Conservation (phyloP, 805 yeast genomes). For the Tetrapisispora phaffii region DNA sequence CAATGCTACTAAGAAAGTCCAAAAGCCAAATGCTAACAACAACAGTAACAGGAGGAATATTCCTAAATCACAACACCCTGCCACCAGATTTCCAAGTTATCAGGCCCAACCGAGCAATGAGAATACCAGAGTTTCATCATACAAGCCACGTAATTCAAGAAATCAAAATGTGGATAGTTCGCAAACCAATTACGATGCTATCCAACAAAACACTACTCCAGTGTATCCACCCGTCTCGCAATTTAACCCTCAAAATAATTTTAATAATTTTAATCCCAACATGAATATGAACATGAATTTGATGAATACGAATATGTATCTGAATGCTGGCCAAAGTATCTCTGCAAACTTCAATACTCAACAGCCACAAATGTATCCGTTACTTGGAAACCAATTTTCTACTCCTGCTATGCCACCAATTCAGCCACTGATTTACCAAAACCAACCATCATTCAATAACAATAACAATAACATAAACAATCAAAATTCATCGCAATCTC, state of each 20-base stretch:
- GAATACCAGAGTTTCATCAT: not conserved
- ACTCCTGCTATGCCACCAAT: not conserved
- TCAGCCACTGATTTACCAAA: slow-evolving; percentile 3
- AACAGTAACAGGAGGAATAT: slow-evolving; percentile 1
- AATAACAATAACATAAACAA: slow-evolving; percentile 7
- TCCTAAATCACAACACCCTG: not conserved
- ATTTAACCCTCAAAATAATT: not conserved
- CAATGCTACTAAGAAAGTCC: slow-evolving; percentile 11
- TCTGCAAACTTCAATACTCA: not conserved
- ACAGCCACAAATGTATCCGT: not conserved
- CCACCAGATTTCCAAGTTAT: slow-evolving; percentile 9
- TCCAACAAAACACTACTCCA: not conserved
- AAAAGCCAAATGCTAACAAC: slow-evolving; percentile 6
- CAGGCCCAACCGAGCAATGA: not conserved
- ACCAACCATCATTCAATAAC: slow-evolving; percentile 7
- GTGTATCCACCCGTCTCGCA: not conserved
- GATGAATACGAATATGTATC: not conserved
- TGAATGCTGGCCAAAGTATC: not conserved
- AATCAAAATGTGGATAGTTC: not conserved
- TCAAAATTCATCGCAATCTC: slow-evolving; percentile 8
- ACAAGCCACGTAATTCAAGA: not conserved
- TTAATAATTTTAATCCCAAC: not conserved
- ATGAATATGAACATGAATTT: not conserved
- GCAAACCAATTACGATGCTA: not conserved
- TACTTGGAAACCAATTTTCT: not conserved